Evolutionary conservation across 495 filamentous ascomycete species (phyloP).

Genomic region (Parmelia sp.): DNA sequence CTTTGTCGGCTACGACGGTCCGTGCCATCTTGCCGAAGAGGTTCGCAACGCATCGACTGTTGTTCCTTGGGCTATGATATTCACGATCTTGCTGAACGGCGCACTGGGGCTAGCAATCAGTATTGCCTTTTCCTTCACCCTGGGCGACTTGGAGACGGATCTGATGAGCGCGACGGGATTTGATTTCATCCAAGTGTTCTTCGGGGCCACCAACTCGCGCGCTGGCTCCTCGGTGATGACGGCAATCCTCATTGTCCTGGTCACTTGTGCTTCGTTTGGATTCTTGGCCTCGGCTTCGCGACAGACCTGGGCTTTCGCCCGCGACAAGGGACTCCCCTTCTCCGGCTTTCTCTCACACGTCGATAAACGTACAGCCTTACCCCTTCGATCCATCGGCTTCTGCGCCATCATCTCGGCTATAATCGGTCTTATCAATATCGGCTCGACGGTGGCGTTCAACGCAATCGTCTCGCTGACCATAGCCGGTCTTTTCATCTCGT

Average conservation of each 20-base stretch:
- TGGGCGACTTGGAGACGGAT: slow-evolving; percentile 35
- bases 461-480: background rate
- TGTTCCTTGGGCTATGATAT: slow-evolving; percentile 33
- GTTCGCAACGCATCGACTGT: slow-evolving; percentile 35
- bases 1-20: slow-evolving; percentile 31
- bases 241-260: slow-evolving; percentile 1
- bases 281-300: slow-evolving; percentile 48
- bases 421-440: background rate
- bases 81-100: slow-evolving; percentile 34
- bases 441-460: background rate
- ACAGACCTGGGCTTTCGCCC: slow-evolving; percentile 52
- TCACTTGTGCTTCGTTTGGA: slow-evolving; percentile 38
- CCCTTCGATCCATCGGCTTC: background rate
- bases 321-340: slow-evolving; percentile 56
- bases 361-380: background rate
- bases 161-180: slow-evolving; percentile 30
- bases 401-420: background rate
- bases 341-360: slow-evolving; percentile 37
- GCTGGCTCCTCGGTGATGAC: slow-evolving; percentile 30
- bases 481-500: background rate
- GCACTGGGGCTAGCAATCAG: slow-evolving; percentile 36
- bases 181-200: slow-evolving; percentile 34
- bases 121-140: slow-evolving; percentile 35
- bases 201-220: slow-evolving; percentile 27
- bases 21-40: slow-evolving; percentile 33